Conservation (phyloP, 495 filamentous ascomycete species). For the Xylaria grammica region DNA sequence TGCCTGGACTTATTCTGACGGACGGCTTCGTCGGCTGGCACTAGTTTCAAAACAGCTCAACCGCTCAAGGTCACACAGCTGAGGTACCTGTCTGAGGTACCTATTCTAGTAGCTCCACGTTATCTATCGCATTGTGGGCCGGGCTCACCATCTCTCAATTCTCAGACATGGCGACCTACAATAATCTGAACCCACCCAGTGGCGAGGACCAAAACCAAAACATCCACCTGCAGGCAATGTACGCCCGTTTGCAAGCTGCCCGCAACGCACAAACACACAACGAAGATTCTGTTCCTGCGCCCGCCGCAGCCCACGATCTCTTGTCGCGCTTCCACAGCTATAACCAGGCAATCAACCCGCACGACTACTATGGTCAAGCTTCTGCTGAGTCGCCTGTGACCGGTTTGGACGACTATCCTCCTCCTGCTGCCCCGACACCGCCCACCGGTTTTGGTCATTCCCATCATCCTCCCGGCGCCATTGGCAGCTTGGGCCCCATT, state of each 20-base stretch:
- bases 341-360: conserved; percentile 41
- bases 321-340: conserved; percentile 40
- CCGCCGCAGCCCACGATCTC: conserved; percentile 32
- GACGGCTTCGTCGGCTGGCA: conserved; percentile 17
- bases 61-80: neutral
- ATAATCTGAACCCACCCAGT: conserved; percentile 39
- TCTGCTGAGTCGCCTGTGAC: conserved; percentile 41
- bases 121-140: conserved; percentile 22
- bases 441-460: conserved; percentile 44
- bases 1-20: too few relatives aligned
- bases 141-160: conserved; percentile 20
- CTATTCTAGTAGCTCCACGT: conserved; percentile 9
- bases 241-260: conserved; percentile 36
- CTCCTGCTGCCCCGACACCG: conserved; percentile 54
- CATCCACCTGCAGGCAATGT: conserved; percentile 36
- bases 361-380: conserved; percentile 45
- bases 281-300: conserved; percentile 27
- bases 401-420: conserved; percentile 45
- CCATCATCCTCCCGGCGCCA: conserved; percentile 43
- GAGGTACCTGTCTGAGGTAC: neutral
- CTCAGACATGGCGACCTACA: conserved; percentile 51
- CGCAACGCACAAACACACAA: conserved; percentile 29
- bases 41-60: conserved; percentile 18
- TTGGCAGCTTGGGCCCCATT: conserved; percentile 43
- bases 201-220: conserved; percentile 35